A percentile compares a stretch with the other conserved stretches of the same genome.
These are phyloP conservation scores for Gliomastix tumulicola DNA, from an alignment of 2,329 filamentous ascomycete genomes.

Conservation along the genomic window DNA sequence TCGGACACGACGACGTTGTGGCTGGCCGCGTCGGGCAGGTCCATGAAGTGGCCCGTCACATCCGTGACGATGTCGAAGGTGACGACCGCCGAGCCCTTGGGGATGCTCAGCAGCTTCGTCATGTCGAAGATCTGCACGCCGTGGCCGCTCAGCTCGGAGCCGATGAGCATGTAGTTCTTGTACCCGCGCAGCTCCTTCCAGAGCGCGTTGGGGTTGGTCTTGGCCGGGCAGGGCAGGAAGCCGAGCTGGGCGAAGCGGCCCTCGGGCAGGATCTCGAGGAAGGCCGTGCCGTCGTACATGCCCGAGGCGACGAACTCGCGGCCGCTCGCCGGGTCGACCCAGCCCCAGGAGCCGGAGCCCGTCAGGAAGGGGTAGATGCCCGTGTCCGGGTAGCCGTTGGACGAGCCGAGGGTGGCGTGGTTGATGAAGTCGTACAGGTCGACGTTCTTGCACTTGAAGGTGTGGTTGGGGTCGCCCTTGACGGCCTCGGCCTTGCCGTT, in stretches of 20 bases:
- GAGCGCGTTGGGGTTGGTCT: constrained; percentile 5
- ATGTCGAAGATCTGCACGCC: constrained; percentile 57
- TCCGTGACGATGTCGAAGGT: constrained; percentile 18
- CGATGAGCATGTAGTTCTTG: constrained; percentile 22
- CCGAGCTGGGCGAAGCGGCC: constrained; percentile 34
- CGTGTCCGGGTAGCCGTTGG: constrained; percentile 7
- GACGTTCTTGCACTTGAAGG: constrained; percentile 19
- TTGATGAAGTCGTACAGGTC: constrained; percentile 48
- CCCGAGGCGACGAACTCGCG: constrained; percentile 16
- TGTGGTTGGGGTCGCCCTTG: constrained; percentile 10
- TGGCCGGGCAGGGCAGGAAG: constrained; percentile 18
- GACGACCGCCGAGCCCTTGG: constrained; percentile 22
- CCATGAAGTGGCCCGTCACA: constrained; percentile 20
- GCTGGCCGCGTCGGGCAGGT: constrained; percentile 5
- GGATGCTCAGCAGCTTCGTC: constrained; percentile 33
- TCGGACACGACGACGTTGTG: constrained; percentile 23
- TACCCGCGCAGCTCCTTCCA: constrained; percentile 26
- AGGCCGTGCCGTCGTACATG: constrained; percentile 30
- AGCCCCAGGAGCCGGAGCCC: constrained; percentile 27
- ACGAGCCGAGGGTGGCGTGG: constrained; percentile 41
- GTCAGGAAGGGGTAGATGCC: constrained; percentile 4
- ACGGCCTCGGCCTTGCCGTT: constrained; percentile 12
- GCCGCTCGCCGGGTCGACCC: constrained; percentile 29
- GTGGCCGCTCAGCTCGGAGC: constrained; percentile 34
- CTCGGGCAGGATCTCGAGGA: constrained; percentile 30